Conservation (phyloP, 257 asterid species). For the Marsdenia floribunda region DNA sequence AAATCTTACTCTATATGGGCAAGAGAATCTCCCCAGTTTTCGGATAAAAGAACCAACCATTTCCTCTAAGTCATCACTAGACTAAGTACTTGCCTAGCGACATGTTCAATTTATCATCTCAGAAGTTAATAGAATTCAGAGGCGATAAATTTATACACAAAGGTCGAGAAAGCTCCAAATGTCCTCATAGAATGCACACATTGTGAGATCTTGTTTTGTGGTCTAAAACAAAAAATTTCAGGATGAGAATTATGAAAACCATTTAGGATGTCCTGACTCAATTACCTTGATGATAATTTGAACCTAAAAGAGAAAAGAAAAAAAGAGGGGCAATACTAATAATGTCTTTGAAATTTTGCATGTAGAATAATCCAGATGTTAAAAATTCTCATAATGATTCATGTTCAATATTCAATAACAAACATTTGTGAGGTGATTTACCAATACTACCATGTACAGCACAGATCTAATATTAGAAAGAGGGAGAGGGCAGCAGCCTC, state of each 20-base stretch:
- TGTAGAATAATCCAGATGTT: neutral
- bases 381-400: neutral
- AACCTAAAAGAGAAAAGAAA: neutral
- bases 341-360: neutral
- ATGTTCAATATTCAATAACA: neutral
- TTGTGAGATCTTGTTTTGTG: neutral
- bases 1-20: slow-evolving; percentile 12
- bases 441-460: neutral
- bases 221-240: neutral
- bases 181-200: neutral
- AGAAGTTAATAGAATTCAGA: neutral
- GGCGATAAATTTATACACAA: neutral
- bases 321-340: neutral
- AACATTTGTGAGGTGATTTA: neutral
- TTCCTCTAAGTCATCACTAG: neutral
- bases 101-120: neutral
- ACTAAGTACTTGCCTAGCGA: neutral
- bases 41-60: neutral
- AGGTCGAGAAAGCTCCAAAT: neutral
- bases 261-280: neutral
- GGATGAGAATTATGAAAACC: neutral
- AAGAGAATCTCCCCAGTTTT: neutral
- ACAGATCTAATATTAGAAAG: neutral
- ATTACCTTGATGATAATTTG: neutral
- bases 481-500: neutral